Evolutionary conservation across 768 basidiomycete species (phyloP).

Genomic region (Lentinula aciculospora): DNA sequence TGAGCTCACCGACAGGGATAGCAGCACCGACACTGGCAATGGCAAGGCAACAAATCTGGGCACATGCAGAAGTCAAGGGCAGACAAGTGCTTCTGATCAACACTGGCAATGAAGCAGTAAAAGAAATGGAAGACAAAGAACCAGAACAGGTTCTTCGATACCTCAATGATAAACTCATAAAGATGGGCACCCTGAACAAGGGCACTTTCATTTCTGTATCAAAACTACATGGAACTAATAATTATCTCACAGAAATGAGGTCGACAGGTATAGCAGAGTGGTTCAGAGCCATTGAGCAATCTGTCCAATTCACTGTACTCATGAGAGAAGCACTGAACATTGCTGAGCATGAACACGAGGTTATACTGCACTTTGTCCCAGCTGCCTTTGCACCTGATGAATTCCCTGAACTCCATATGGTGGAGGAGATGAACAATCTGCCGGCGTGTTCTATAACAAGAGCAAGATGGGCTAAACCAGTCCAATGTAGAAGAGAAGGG

Average conservation of each 20-base stretch:
- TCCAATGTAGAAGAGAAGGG: neutral
- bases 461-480: neutral
- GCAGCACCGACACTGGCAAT: neutral
- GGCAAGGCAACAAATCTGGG: neutral
- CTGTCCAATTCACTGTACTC: neutral
- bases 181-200: too few species aligned
- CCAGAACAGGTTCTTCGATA: neutral
- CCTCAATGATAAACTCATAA: neutral
- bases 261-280: neutral
- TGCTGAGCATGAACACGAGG: neutral
- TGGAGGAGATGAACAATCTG: neutral
- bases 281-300: neutral
- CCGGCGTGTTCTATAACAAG: neutral
- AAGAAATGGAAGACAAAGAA: neutral
- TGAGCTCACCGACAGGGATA: neutral
- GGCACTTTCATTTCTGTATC: too few species aligned
- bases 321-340: neutral
- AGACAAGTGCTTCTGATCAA: neutral
- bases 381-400: neutral
- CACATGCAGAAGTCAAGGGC: neutral
- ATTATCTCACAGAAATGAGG: neutral
- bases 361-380: neutral
- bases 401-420: neutral
- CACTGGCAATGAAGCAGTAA: neutral
- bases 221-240: neutral